These are phyloP conservation scores for Xanthoconium separans DNA, from an alignment of 1,284 basidiomycete species.

Conservation along the genomic window DNA sequence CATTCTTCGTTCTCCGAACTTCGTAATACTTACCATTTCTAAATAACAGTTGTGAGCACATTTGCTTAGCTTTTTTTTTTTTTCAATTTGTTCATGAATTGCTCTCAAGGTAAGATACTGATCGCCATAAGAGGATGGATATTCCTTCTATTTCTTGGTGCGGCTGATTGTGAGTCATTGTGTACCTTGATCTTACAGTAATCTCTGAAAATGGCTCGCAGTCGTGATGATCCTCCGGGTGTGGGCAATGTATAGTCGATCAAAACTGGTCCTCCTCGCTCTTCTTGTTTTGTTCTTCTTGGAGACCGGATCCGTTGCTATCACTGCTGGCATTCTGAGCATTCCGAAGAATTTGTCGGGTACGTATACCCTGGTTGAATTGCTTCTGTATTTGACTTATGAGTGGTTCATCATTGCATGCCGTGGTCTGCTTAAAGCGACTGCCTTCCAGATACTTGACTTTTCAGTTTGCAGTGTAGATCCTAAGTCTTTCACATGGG, in stretches of 20 bases:
- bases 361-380: not conserved
- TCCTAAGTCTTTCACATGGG: not conserved
- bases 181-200: too few relatives aligned
- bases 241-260: slow-evolving; percentile 9
- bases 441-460: not conserved
- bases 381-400: not conserved
- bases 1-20: too few relatives aligned
- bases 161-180: slow-evolving; percentile 4
- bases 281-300: not conserved
- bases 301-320: not conserved
- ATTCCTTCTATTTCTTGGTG: not conserved
- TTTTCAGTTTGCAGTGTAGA: not conserved
- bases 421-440: not conserved
- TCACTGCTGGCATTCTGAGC: not conserved
- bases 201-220: not conserved
- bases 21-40: not conserved
- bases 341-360: not conserved
- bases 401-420: too few relatives aligned
- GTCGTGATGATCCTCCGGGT: slow-evolving; percentile 7
- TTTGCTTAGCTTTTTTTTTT: not conserved
- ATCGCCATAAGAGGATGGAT: not conserved
- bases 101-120: not conserved
- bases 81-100: too few relatives aligned
- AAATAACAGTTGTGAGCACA: slow-evolving; percentile 4
- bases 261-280: not conserved